Evolutionary conservation across 2,329 filamentous ascomycete genomes (phyloP), one percentile per base, ranked within the genome.

Genomic region (Coniochaeta hoffmannii): DNA sequence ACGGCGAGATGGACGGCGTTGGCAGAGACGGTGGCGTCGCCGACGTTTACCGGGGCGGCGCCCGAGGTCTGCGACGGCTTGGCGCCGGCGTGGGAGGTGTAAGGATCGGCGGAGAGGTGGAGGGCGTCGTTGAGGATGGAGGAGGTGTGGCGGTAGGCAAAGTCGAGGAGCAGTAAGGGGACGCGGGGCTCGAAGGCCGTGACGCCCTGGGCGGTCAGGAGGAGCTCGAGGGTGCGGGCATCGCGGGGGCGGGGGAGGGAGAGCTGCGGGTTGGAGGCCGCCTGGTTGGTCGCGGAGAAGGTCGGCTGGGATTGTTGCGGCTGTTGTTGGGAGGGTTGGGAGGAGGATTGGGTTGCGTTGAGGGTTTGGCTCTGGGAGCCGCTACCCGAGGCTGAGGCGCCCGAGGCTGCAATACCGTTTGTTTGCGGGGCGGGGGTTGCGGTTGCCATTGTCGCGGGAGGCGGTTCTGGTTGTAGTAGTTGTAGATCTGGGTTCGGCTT

Each of bases 151-250:
- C 89, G 85, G 78, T 94, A 94, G 51, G 89, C 88, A 67, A 93
- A 93, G 74, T 94, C 89, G 68, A 94, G 85, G 51, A 94, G 84
- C 57, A 92, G 84, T 0, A 93, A 80, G 0, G 89, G 89, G 1
- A 94, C 89, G 64, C 89, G 88, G 69, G 88, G 83, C 69, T 93
- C 89, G 76, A 90, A 94, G 38, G 86, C 79, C 4, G 86, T 85
- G 10, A 93, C 88, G 65, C 89, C 89, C 64, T 91, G 86, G 8
- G 87, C 87, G 19, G 86, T 86, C 51, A 94, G 83, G 53, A 94
- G 81, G 17, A 92, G 82, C 72, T 93, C 89, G 64, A 94, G 83
- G 14, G 90, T 83, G 64, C 89, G 86, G 15, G 87, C 83, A 69
- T 94, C 89, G 71, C 89, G 87, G 1, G 89, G 89, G 4, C 87